These are phyloP conservation scores for Gynostemma pentaphyllum DNA, from an alignment of 306 rosid species.

Conservation along the genomic window DNA sequence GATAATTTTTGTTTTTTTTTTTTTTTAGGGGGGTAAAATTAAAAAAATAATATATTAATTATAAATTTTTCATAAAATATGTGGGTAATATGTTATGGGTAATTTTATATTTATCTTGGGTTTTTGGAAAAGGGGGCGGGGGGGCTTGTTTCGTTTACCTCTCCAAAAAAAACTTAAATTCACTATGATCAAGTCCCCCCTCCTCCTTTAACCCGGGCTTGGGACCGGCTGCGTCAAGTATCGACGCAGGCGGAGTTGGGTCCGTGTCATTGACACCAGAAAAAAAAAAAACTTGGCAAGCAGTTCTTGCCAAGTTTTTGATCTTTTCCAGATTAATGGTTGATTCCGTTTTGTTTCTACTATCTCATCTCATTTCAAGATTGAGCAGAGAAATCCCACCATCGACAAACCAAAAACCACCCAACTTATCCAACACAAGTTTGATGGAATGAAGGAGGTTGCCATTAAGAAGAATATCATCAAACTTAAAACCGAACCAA, in stretches of 20 bases:
- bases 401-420: neutral
- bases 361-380: neutral
- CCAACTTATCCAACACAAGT: neutral
- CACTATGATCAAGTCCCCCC: neutral
- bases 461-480: neutral
- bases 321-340: no score
- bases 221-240: neutral
- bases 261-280: neutral
- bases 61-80: no score
- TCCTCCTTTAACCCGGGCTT: neutral
- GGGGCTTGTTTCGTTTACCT: no score
- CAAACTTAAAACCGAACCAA: neutral
- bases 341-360: neutral
- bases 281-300: no score
- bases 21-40: no score
- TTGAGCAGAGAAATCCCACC: neutral
- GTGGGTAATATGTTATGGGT: no score
- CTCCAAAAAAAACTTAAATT: neutral
- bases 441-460: neutral
- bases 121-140: no score
- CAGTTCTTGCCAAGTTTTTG: no score
- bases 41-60: no score
- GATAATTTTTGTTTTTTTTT: no score
- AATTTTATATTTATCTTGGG: no score
- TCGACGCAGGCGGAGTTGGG: neutral